These are phyloP conservation scores for Stephania yunnanensis DNA, from an alignment of 164 flowering plant genomes.

Conservation along the genomic window DNA sequence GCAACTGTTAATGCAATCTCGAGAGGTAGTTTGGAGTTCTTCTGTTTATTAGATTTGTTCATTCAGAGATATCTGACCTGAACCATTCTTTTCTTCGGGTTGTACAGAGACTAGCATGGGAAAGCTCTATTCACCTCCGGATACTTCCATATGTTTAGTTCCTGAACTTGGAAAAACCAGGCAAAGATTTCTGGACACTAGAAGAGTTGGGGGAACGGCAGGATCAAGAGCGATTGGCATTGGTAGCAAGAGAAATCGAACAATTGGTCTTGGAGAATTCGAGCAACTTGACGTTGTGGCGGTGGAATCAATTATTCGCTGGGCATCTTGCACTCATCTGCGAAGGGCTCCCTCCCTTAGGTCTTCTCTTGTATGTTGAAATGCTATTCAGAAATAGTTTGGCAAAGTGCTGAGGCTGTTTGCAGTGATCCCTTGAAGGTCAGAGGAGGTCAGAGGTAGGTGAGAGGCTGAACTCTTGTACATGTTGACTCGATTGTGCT, in stretches of 20 bases:
- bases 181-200: slow-evolving; percentile 26
- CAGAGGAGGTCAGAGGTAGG: background rate
- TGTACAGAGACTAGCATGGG: slow-evolving; percentile 33
- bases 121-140: slow-evolving; percentile 28
- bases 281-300: slow-evolving; percentile 66
- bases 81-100: slow-evolving; percentile 6
- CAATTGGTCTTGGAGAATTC: slow-evolving; percentile 77
- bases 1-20: slow-evolving; percentile 21
- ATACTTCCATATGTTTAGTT: slow-evolving; percentile 18
- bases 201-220: slow-evolving; percentile 26
- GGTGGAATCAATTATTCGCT: slow-evolving; percentile 75
- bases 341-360: slow-evolving; percentile 59
- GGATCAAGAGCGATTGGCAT: slow-evolving; percentile 38
- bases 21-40: slow-evolving; percentile 36
- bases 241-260: slow-evolving; percentile 63
- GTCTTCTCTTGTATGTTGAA: slow-evolving; percentile 73
- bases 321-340: slow-evolving; percentile 87
- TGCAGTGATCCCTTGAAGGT: background rate
- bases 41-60: background rate
- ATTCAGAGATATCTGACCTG: background rate
- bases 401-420: background rate
- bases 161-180: slow-evolving; percentile 17
- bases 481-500: slow-evolving; percentile 2
- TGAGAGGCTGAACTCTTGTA: slow-evolving; percentile 15
- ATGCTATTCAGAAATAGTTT: background rate